phyloP scores from a whole-genome alignment of 2,329 filamentous ascomycete species.

The Dactylella cylindrospora region DNA sequence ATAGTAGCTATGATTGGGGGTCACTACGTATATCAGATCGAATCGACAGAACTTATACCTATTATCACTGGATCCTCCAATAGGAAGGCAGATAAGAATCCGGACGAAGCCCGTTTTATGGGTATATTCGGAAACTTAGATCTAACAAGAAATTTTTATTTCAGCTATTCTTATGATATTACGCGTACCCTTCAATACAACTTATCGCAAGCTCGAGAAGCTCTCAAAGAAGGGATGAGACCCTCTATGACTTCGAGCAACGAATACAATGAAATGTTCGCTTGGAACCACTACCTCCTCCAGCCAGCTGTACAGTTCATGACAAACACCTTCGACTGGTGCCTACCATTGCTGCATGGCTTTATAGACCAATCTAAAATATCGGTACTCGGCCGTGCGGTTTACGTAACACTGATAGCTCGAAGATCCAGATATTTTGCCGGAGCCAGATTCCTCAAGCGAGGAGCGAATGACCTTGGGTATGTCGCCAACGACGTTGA shows the following conservation, averaged over 20 bases:
- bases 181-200: slow-evolving; percentile 91
- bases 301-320: slow-evolving; percentile 70
- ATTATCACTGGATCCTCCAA: slow-evolving; percentile 68
- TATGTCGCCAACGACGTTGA: slow-evolving; percentile 85
- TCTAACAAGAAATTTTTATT: slow-evolving; percentile 89
- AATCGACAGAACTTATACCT: slow-evolving; percentile 87
- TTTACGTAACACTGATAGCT: slow-evolving; percentile 92
- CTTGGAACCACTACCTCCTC: slow-evolving; percentile 92
- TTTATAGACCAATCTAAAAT: slow-evolving; percentile 88
- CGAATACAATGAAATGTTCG: slow-evolving; percentile 91
- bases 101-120: slow-evolving; percentile 86
- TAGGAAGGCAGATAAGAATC: slow-evolving; percentile 76
- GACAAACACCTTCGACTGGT: slow-evolving; percentile 90
- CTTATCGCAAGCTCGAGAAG: slow-evolving; percentile 74
- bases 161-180: slow-evolving; percentile 97
- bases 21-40: slow-evolving; percentile 92
- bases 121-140: slow-evolving; percentile 88
- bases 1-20: slow-evolving; percentile 95
- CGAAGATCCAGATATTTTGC: slow-evolving; percentile 90
- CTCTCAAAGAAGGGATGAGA: slow-evolving; percentile 65
- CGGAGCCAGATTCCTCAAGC: slow-evolving; percentile 88
- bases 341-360: slow-evolving; percentile 89
- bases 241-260: slow-evolving; percentile 57
- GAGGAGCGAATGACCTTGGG: slow-evolving; percentile 80
- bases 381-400: slow-evolving; percentile 80